A percentile compares a stretch with the other conserved stretches of the same genome.
Conservation (phyloP, 2,329 filamentous ascomycete genomes). For the Penicillium occitanis region DNA sequence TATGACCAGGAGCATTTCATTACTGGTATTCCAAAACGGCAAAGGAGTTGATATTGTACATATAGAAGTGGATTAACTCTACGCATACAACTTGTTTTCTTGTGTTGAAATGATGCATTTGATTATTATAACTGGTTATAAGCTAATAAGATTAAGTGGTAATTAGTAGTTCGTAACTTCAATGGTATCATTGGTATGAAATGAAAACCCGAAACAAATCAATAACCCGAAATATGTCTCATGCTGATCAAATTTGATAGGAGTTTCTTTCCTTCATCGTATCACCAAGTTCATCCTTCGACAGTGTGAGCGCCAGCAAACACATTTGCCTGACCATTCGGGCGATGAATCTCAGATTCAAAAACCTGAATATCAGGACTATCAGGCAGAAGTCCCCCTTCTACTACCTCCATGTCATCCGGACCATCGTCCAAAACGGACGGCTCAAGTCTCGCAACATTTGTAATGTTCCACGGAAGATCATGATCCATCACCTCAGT, state of each 20-base stretch:
- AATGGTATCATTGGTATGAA: background rate
- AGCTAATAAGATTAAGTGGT: background rate
- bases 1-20: background rate
- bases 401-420: background rate
- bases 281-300: background rate
- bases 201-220: background rate
- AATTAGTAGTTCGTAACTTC: background rate
- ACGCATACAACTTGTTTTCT: slow-evolving; percentile 5
- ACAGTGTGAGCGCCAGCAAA: background rate
- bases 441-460: slow-evolving; percentile 21
- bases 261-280: background rate
- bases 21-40: background rate
- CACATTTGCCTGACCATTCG: background rate
- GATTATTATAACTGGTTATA: background rate
- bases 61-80: slow-evolving; percentile 17
- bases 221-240: background rate
- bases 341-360: background rate
- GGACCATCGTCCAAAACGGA: slow-evolving; percentile 18
- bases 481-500: slow-evolving; percentile 41
- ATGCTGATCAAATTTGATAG: background rate
- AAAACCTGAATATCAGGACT: background rate
- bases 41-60: slow-evolving; percentile 18
- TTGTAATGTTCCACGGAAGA: slow-evolving; percentile 39
- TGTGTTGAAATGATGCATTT: background rate
- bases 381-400: slow-evolving; percentile 14